A percentile compares a stretch with the other conserved stretches of the same genome.
These are phyloP conservation scores for Cercophora sp. DNA, from an alignment of 495 filamentous ascomycete genomes.

Conservation along the genomic window DNA sequence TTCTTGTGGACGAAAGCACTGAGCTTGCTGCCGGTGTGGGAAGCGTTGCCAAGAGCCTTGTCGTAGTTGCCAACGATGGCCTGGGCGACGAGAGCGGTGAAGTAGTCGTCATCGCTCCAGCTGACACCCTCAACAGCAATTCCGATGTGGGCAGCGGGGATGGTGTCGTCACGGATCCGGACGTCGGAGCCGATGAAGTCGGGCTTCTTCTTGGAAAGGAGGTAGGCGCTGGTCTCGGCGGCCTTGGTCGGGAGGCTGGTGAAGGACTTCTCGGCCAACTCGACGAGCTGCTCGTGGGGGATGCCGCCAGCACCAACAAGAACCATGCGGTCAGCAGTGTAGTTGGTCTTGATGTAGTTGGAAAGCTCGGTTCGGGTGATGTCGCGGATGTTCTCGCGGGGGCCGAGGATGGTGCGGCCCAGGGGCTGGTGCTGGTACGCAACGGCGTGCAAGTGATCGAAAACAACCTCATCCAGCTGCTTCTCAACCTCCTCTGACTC, in stretches of 20 bases:
- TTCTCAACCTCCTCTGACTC: conserved; percentile 99
- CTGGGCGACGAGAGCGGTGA: conserved; percentile 94
- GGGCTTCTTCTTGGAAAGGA: conserved; percentile 77
- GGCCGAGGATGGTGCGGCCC: conserved; percentile 95
- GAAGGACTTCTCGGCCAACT: conserved; percentile 96
- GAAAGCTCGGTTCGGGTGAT: conserved; percentile 85
- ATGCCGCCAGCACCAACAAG: conserved; percentile 93
- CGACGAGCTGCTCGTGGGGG: conserved; percentile 88
- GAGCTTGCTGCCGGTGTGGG: conserved; percentile 96
- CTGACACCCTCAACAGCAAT: conserved; percentile 98
- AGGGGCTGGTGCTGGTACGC: conserved; percentile 94
- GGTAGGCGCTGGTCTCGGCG: conserved; percentile 65
- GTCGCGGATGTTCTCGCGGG: conserved; percentile 95
- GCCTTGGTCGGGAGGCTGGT: conserved; percentile 63
- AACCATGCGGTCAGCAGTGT: conserved; percentile 98
- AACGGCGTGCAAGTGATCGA: conserved; percentile 98
- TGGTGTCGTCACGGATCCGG: conserved; percentile 89
- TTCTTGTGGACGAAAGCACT: conserved; percentile 88
- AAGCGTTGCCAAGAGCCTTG: conserved; percentile 93
- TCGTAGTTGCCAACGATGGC: conserved; percentile 99
- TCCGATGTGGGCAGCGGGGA: conserved; percentile 94
- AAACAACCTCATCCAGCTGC: conserved; percentile 98
- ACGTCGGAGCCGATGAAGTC: conserved; percentile 97
- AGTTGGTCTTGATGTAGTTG: conserved; percentile 98
- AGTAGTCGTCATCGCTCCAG: conserved; percentile 99